These are phyloP conservation scores for Lactarius deliciosus DNA, from an alignment of 768 basidiomycete species.

Conservation along the genomic window DNA sequence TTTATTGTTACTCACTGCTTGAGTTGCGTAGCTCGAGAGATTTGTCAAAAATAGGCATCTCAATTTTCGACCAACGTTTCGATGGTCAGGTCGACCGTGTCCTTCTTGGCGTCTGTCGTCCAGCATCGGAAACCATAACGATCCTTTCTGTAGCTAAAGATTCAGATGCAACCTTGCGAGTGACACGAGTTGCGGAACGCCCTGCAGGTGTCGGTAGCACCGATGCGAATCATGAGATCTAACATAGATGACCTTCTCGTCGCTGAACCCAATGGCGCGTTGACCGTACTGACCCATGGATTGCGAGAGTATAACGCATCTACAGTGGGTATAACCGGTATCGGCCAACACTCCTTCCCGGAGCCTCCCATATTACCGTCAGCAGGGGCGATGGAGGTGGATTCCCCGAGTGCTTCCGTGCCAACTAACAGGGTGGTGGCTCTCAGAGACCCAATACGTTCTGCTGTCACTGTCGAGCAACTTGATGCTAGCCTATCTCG, in stretches of 20 bases:
- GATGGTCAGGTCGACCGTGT: conserved; percentile 54
- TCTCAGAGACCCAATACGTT: conserved; percentile 50
- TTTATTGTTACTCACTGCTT: conserved; percentile 1
- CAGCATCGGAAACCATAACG: conserved; percentile 44
- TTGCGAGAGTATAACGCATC: conserved; percentile 38
- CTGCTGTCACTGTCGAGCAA: conserved; percentile 54
- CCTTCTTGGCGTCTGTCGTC: conserved; percentile 56
- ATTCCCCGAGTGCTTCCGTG: conserved; percentile 8
- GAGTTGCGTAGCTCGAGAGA: conserved; percentile 24
- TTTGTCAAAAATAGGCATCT: conserved; percentile 53
- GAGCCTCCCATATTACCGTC: background rate
- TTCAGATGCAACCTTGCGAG: conserved; percentile 45
- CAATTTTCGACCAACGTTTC: conserved; percentile 64
- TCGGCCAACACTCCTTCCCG: conserved; percentile 7
- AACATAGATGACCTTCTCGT: conserved; percentile 69
- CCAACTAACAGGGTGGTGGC: conserved; percentile 39
- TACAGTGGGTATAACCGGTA: conserved; percentile 2
- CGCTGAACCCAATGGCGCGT: conserved; percentile 52
- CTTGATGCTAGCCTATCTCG: conserved; percentile 49
- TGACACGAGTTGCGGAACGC: conserved; percentile 40
- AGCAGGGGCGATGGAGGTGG: conserved; percentile 19
- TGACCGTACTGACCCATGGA: conserved; percentile 66
- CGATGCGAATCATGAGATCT: conserved; percentile 62
- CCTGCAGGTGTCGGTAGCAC: conserved; percentile 52
- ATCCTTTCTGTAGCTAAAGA: conserved; percentile 49